Evolutionary conservation across 495 filamentous ascomycete genomes (phyloP).

Genomic region (Sphaerosporella brunnea): DNA sequence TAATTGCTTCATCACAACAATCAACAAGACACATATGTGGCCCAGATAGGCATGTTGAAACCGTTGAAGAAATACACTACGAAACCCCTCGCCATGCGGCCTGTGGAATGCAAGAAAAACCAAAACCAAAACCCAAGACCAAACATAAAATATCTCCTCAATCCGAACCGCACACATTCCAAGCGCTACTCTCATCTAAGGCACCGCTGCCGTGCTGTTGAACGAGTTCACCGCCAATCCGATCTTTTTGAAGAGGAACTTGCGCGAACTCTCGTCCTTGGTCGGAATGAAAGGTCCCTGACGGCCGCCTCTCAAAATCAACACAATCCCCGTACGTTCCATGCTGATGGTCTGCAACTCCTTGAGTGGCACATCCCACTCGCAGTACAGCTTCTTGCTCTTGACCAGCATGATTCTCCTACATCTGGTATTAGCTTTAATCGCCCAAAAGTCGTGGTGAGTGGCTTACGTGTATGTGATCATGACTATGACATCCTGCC

Average conservation of each 20-base stretch:
- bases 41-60: too few relatives aligned
- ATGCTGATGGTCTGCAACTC: conserved; percentile 95
- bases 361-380: conserved; percentile 91
- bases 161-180: too few relatives aligned
- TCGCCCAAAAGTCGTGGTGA: too few relatives aligned
- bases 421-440: conserved; percentile 26
- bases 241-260: conserved; percentile 56
- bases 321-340: conserved; percentile 80
- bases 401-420: conserved; percentile 71
- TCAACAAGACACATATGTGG: too few relatives aligned
- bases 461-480: conserved; percentile 52
- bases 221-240: conserved; percentile 23
- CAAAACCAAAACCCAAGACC: not conserved
- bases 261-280: conserved; percentile 65
- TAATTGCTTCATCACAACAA: too few relatives aligned
- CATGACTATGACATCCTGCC: conserved; percentile 85
- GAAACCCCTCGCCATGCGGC: not conserved
- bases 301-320: conserved; percentile 71
- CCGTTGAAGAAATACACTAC: not conserved
- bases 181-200: conserved; percentile 5
- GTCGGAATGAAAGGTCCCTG: conserved; percentile 94
- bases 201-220: conserved; percentile 20
- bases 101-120: not conserved
- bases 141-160: too few relatives aligned
- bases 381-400: conserved; percentile 60